phyloP scores from a whole-genome alignment of 495 filamentous ascomycete species.

The Podospora conica region DNA sequence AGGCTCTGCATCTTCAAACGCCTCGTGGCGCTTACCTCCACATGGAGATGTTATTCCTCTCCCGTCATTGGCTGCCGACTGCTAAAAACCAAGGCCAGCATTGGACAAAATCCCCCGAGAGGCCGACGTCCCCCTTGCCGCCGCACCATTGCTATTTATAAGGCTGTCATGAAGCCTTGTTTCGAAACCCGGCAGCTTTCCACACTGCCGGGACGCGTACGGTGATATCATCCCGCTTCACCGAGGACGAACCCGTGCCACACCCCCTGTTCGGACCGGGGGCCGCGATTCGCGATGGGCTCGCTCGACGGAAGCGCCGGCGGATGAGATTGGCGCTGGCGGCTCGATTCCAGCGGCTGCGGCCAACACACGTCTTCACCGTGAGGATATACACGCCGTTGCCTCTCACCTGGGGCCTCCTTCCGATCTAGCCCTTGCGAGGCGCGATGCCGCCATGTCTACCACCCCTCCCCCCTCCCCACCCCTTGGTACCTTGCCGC shows the following conservation, averaged over 20 bases:
- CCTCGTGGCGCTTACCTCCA: conserved; percentile 22
- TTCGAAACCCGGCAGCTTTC: conserved; percentile 7
- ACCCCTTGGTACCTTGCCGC: conserved; percentile 11
- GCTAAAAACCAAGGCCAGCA: conserved; percentile 5
- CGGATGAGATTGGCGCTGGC: background rate
- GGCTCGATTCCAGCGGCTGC: conserved; percentile 8
- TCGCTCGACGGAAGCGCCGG: background rate
- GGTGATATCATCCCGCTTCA: conserved; percentile 14
- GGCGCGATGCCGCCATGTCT: background rate
- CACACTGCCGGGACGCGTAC: background rate
- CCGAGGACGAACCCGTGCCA: background rate
- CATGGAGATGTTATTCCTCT: conserved; percentile 8
- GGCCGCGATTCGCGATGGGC: background rate
- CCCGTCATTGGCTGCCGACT: conserved; percentile 15
- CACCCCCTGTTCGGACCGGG: background rate
- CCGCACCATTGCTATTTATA: background rate
- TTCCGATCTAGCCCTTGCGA: background rate
- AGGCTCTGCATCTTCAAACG: conserved; percentile 19
- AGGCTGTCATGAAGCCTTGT: conserved; percentile 7
- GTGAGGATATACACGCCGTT: background rate
- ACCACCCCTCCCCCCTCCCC: background rate
- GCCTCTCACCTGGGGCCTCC: background rate
- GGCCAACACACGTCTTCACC: background rate
- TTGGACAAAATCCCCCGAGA: conserved; percentile 10
- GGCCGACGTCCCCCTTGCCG: conserved; percentile 17